Percentiles rank a stretch among this genome's conserved stretches.
Evolutionary conservation across 306 rosid species (phyloP).

Genomic region (Dalbergia oliveri): DNA sequence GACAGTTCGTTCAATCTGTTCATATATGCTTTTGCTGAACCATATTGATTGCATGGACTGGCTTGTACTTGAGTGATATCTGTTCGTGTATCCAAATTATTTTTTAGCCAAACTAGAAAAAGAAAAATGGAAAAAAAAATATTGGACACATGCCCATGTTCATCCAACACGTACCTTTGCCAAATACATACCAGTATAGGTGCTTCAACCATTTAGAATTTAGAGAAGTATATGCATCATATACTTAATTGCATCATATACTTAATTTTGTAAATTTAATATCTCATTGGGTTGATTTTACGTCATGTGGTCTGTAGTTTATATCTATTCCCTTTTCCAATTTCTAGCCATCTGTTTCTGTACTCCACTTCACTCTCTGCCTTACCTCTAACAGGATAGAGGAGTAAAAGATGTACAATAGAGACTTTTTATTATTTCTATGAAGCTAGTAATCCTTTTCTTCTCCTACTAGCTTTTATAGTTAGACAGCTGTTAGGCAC

Average conservation of each 20-base stretch:
- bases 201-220: neutral
- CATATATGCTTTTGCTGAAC: slow-evolving; percentile 4
- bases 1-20: slow-evolving; percentile 56
- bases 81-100: neutral
- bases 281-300: neutral
- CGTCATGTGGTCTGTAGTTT: neutral
- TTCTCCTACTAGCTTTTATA: neutral
- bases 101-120: neutral
- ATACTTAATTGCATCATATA: neutral
- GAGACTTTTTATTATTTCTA: neutral
- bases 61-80: neutral
- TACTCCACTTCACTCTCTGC: neutral
- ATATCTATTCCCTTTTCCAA: neutral
- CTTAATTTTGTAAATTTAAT: slow-evolving; percentile 9
- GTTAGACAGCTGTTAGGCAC: neutral
- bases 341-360: neutral
- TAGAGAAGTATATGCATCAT: neutral
- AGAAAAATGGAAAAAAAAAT: neutral
- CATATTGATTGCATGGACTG: neutral
- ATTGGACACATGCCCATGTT: neutral
- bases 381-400: slow-evolving; percentile 4
- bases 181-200: neutral
- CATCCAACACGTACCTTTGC: neutral
- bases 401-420: slow-evolving; percentile 16
- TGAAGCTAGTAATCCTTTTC: neutral